Conservation (phyloP, 805 yeast species). For the Pichia californica region DNA sequence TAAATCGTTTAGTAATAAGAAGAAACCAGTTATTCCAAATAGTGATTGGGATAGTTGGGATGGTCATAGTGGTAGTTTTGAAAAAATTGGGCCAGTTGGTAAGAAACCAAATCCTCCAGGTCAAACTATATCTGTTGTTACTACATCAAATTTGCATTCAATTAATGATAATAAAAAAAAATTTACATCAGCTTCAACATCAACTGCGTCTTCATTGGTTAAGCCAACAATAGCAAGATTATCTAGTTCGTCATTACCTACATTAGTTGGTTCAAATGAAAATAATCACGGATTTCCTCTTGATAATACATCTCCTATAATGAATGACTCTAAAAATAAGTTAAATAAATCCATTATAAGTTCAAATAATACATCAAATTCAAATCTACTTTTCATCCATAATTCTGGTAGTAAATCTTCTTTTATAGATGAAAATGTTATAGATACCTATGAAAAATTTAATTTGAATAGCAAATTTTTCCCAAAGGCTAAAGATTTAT, state of each 20-base stretch:
- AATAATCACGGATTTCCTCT: background rate
- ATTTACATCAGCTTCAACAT: conserved; percentile 1
- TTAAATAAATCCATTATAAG: background rate
- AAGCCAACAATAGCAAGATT: background rate
- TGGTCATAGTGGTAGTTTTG: conserved; percentile 20
- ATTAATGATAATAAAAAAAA: conserved; percentile 3
- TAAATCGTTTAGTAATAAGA: background rate
- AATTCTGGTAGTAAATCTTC: background rate
- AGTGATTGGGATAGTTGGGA: conserved; percentile 8
- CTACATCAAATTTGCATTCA: conserved; percentile 24
- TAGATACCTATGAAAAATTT: background rate
- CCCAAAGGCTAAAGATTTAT: conserved; percentile 29
- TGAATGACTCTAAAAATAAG: too few species aligned
- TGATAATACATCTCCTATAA: too few species aligned
- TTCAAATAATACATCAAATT: background rate
- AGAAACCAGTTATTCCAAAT: background rate
- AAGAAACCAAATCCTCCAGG: conserved; percentile 30
- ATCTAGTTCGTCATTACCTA: conserved; percentile 1
- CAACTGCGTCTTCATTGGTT: background rate
- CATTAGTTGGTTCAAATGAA: background rate
- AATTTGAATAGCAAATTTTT: conserved; percentile 31
- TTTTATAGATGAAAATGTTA: background rate
- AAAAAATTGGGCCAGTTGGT: conserved; percentile 31
- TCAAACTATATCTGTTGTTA: conserved; percentile 28
- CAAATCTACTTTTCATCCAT: background rate